A percentile compares a stretch with the other conserved stretches of the same genome.
phyloP scores from a whole-genome alignment of 129 eudicot genomes.

The Arctium lappa region DNA sequence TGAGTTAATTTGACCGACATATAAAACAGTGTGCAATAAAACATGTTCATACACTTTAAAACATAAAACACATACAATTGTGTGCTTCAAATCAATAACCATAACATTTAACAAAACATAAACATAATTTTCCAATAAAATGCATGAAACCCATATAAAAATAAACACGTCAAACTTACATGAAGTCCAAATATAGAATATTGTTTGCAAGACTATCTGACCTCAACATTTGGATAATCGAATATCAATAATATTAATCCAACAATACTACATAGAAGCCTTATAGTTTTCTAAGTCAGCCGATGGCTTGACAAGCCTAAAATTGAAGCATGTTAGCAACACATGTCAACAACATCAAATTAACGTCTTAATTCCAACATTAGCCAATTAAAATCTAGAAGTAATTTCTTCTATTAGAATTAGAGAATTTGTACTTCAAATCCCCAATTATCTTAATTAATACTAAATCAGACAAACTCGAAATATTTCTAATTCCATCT shows the following conservation, averaged over 20 bases:
- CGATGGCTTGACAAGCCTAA: not conserved
- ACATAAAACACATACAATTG: not conserved
- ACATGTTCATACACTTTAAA: not conserved
- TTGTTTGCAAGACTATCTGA: not conserved
- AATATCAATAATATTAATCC: not conserved
- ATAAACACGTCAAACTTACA: not conserved
- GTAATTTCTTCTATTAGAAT: too few relatives aligned
- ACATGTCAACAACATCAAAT: too few relatives aligned
- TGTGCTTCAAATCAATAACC: not conserved
- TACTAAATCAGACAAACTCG: too few relatives aligned
- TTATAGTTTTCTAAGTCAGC: not conserved
- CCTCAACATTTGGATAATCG: not conserved
- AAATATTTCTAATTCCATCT: too few relatives aligned
- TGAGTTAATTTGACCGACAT: not conserved
- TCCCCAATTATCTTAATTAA: too few relatives aligned
- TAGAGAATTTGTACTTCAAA: too few relatives aligned
- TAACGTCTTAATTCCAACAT: too few relatives aligned
- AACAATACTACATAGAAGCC: not conserved
- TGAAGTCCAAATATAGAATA: not conserved
- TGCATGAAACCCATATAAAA: not conserved
- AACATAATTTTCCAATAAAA: not conserved
- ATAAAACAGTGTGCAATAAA: not conserved
- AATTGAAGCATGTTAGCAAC: not conserved
- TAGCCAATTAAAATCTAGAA: too few relatives aligned
- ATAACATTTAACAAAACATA: not conserved